phyloP scores from a whole-genome alignment of 371 early-diverging fungal species.

The Mortierella sp. region DNA sequence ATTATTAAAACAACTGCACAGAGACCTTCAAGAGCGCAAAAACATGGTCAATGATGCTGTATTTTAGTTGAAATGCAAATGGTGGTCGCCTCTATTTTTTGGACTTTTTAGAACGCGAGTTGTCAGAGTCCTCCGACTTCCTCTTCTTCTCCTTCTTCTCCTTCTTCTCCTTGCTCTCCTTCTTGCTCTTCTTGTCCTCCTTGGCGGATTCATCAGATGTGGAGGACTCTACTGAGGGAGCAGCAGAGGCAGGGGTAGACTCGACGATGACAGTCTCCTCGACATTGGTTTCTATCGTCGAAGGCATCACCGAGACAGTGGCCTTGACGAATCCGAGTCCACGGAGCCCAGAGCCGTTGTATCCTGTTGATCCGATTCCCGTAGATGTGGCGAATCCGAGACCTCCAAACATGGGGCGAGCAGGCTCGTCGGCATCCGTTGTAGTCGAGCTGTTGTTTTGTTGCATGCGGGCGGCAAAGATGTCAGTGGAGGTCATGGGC shows the following conservation, averaged over 20 bases:
- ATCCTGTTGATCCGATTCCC: constrained; percentile 45
- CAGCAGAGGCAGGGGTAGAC: neutral
- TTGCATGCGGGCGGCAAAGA: constrained; percentile 45
- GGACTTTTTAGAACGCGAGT: constrained; percentile 43
- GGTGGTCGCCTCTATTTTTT: constrained; percentile 32
- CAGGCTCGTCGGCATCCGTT: constrained; percentile 32
- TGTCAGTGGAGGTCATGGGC: constrained; percentile 47
- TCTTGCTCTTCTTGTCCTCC: constrained; percentile 34
- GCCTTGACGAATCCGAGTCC: constrained; percentile 55
- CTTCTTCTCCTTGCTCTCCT: constrained; percentile 33
- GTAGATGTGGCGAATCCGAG: constrained; percentile 56
- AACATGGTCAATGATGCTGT: neutral
- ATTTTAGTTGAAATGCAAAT: neutral
- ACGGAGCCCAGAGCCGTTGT: constrained; percentile 41
- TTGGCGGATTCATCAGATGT: constrained; percentile 13
- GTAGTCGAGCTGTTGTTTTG: constrained; percentile 23
- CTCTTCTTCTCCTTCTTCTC: constrained; percentile 50
- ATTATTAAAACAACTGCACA: neutral
- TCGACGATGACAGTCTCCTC: constrained; percentile 31
- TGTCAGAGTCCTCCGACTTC: constrained; percentile 50
- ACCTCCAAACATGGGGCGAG: constrained; percentile 57
- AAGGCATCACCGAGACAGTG: constrained; percentile 44
- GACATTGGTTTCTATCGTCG: constrained; percentile 49
- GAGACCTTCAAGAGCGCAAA: neutral
- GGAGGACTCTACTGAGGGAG: neutral